phyloP scores from a whole-genome alignment of 2,329 filamentous ascomycete genomes.

The Trichoderma arundinaceum region DNA sequence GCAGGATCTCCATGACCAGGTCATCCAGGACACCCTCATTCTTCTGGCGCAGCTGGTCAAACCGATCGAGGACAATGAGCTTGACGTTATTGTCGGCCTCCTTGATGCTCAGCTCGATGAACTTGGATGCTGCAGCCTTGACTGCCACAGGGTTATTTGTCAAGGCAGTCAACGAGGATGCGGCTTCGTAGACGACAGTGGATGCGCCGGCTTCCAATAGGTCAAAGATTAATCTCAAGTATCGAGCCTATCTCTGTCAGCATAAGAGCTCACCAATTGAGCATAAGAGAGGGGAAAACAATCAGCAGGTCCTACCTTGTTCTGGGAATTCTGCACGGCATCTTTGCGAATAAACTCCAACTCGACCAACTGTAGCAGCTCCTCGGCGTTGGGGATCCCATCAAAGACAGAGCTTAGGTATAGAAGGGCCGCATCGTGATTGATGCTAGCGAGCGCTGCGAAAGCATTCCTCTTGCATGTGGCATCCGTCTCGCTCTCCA shows the following conservation, averaged over 20 bases:
- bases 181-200: conserved; percentile 96
- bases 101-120: conserved; percentile 96
- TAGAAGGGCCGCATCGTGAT: conserved; percentile 87
- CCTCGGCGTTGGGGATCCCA: conserved; percentile 90
- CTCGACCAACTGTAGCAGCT: conserved; percentile 89
- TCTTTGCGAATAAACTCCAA: conserved; percentile 98
- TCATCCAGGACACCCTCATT: conserved; percentile 94
- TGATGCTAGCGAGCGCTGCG: conserved; percentile 86
- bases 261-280: conserved; percentile 38
- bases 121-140: conserved; percentile 93
- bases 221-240: conserved; percentile 94
- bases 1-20: conserved; percentile 93
- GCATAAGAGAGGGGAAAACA: neutral
- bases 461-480: conserved; percentile 99
- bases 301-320: conserved; percentile 68
- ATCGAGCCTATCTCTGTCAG: conserved; percentile 67
- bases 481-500: conserved; percentile 87
- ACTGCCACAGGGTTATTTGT: conserved; percentile 97
- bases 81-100: conserved; percentile 99
- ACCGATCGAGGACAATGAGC: conserved; percentile 93
- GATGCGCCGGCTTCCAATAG: conserved; percentile 90
- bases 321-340: conserved; percentile 89
- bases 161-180: conserved; percentile 89
- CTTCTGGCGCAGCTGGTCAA: conserved; percentile 83
- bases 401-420: conserved; percentile 92